Evolutionary conservation across 208 protist species (phyloP), one percentile per base, ranked within the genome.

Genomic region (Acanthamoeba lenticulata): DNA sequence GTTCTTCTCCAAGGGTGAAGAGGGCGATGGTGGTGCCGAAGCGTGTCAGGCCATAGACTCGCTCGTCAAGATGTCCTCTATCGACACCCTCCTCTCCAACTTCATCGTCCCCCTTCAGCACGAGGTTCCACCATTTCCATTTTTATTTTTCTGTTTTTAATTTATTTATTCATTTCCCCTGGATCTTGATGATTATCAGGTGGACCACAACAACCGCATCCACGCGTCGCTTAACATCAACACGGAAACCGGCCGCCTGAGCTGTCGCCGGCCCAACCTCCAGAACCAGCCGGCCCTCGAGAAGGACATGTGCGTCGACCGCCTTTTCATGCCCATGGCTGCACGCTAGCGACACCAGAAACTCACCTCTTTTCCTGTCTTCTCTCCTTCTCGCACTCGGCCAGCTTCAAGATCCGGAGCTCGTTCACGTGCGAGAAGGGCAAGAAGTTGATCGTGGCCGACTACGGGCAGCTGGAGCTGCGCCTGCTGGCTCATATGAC

Each of bases 231-330:
- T 98, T 49, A 98, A 98, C 95, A 74, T 98, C 40, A 98, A 98
- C 86, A 98, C 97, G 2, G 97, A 98, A 62, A 98, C 97, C 5
- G 96, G 96, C 34, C 88, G 96, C 17, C 94, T 98, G 11, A 97
- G 96, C 21, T 95, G 94, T 19, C 74, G 95, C 11, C 40, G 79
- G 15, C 96, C 96, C 21, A 98, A 98, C 94, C 95, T 98, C 19
- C 97, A 98, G 88, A 98, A 98, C 94, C 97, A 98, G 94, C 97
- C 97, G 1, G 96, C 97, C 21, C 77, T 97, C 17, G 97, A 98
- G 67, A 98, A 98, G 69, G 97, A 97, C 69, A 27, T 67, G 69
- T 97, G 95, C 47, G 65, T 91, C 38, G 24, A 24, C 19, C 49
- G 19, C 0, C n/a, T 32, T 74, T 79, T 19, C 34, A 17, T 57